Base-by-base conservation (phyloP, 208 protist genomes). In the Wallacemonas sp. region DNA sequence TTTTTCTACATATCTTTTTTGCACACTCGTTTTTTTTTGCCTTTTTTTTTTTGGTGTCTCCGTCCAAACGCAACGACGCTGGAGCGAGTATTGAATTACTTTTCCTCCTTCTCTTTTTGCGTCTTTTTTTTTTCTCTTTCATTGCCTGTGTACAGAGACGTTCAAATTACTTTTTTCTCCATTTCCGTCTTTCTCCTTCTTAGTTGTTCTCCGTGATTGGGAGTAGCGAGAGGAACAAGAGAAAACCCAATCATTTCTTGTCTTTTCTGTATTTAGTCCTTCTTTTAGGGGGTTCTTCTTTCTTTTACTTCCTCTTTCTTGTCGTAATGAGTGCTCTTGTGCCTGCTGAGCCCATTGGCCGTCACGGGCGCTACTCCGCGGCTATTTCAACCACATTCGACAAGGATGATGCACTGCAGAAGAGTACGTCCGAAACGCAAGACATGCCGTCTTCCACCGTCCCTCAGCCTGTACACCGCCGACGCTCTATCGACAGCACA, bases 281-380 rank as follows among this genome's bases (percentile, higher is more conserved):
- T n/a, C n/a, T n/a, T n/a, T n/a, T n/a, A n/a, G n/a, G n/a, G n/a
- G n/a, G n/a, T n/a, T n/a, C n/a, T 8, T 38, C 24, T 63, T 22
- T 21, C 39, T 70, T 4, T 64, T 12, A 17, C 51, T 64, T 31
- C 55, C 60, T 73, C 21, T 67, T 24, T 73, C 64, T 51, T 46
- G 42, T n/a, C 31, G 36, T 56, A 30, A 2, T 55, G 33, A 47
- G 33, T 22, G 21, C 28, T 9, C 26, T 19, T 1, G 14, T 3
- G 21, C 22, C 46, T 31, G 22, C 8, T 8, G 46, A 54, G 26
- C 46, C 5, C 21, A n/a, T 33, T 22, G 28, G 60, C 21, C 59
- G 69, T 14, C 68, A 62, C 21, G 49, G 59, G 19, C 51, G 70
- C 47, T 70, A 70, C 58, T 44, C 70, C 15, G 63, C 60, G 70